Evolutionary conservation across 2,329 filamentous ascomycete genomes (phyloP).

Genomic region (Kalmusia sp.): DNA sequence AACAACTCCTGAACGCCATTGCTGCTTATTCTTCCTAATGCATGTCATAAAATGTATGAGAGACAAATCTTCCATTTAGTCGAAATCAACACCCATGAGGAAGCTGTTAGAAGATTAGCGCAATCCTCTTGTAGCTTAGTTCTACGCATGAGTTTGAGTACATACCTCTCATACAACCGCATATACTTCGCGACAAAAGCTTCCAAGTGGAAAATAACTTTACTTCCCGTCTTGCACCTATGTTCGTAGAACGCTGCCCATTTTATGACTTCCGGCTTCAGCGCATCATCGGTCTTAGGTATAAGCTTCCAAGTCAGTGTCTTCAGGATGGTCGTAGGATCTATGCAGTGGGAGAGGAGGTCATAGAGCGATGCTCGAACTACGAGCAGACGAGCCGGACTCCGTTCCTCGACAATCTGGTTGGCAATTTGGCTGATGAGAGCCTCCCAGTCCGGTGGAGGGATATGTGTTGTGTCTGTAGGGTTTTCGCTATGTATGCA

Average conservation of each 20-base stretch:
- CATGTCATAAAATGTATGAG: not conserved
- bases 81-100: slow-evolving; percentile 74
- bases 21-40: not conserved
- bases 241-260: slow-evolving; percentile 99
- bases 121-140: not conserved
- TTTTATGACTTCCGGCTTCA: slow-evolving; percentile 91
- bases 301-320: slow-evolving; percentile 94
- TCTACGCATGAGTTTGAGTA: slow-evolving; percentile 8
- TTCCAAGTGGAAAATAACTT: slow-evolving; percentile 97
- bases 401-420: slow-evolving; percentile 91
- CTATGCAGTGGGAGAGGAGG: slow-evolving; percentile 95
- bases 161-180: slow-evolving; percentile 89
- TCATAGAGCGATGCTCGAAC: slow-evolving; percentile 97
- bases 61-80: slow-evolving; percentile 22
- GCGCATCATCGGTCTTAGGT: slow-evolving; percentile 80
- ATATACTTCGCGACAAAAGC: slow-evolving; percentile 99
- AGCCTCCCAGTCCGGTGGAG: slow-evolving; percentile 96
- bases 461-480: slow-evolving; percentile 84
- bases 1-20: slow-evolving; percentile 26
- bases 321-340: slow-evolving; percentile 91
- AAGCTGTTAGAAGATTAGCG: slow-evolving; percentile 42
- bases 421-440: slow-evolving; percentile 88
- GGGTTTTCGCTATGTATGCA: slow-evolving; percentile 76
- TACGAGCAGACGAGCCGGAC: slow-evolving; percentile 85
- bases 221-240: slow-evolving; percentile 85